phyloP scores from a whole-genome alignment of 2,329 filamentous ascomycete species.

The Lachnellula hyalina region DNA sequence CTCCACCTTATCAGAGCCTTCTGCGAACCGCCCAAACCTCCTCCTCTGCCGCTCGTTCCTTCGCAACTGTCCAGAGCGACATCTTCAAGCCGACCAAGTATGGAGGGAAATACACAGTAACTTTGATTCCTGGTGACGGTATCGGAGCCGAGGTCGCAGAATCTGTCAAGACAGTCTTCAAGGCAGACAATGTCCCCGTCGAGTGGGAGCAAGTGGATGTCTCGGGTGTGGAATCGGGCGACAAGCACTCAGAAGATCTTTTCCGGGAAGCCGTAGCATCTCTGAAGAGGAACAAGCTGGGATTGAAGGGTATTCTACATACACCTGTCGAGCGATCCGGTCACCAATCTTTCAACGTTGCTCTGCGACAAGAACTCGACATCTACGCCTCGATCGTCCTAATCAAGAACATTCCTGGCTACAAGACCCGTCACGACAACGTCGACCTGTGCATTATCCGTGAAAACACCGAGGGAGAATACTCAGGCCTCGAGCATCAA shows the following conservation, averaged over 20 bases:
- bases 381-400: constrained; percentile 98
- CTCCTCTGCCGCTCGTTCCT: constrained; percentile 30
- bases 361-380: constrained; percentile 97
- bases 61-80: constrained; percentile 84
- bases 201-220: constrained; percentile 99
- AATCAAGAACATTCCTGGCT: constrained; percentile 99
- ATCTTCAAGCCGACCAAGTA: constrained; percentile 98
- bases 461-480: constrained; percentile 99
- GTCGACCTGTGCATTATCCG: constrained; percentile 99
- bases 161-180: constrained; percentile 98
- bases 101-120: constrained; percentile 98
- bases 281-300: constrained; percentile 96
- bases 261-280: constrained; percentile 95
- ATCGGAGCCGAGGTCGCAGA: constrained; percentile 97
- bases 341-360: constrained; percentile 99
- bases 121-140: constrained; percentile 96
- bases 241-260: constrained; percentile 83
- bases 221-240: constrained; percentile 78
- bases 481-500: constrained; percentile 98
- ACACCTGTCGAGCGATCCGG: constrained; percentile 94
- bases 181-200: constrained; percentile 96
- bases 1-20: constrained; percentile 30
- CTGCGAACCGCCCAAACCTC: constrained; percentile 28
- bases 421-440: constrained; percentile 93
- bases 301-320: constrained; percentile 97